Evolutionary conservation across 306 rosid genomes (phyloP).

Genomic region (Mimosa pudica): DNA sequence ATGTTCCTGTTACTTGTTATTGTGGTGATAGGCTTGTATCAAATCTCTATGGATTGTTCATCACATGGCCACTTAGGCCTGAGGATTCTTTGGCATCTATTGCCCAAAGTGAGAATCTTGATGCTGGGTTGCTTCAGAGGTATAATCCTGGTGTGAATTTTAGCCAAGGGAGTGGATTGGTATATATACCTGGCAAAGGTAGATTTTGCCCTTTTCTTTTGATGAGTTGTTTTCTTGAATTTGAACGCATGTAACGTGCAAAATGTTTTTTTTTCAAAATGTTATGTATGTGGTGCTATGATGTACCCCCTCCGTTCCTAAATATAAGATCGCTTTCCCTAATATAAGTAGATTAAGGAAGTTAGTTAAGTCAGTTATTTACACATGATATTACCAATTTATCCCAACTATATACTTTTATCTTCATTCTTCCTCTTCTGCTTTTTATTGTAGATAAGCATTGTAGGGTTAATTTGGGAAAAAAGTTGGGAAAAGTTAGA

Average conservation of each 20-base stretch:
- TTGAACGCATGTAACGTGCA: neutral
- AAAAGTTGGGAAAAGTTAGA: no score
- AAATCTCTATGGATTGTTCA: constrained; percentile 5
- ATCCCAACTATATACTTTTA: no score
- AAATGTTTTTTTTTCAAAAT: neutral
- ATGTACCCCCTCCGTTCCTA: no score
- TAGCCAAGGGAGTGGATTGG: constrained; percentile 42
- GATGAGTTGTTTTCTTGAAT: no score
- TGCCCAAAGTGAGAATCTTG: constrained; percentile 11
- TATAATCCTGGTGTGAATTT: constrained; percentile 53
- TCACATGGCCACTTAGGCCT: constrained; percentile 15
- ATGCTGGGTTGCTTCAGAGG: constrained; percentile 33
- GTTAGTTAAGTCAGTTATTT: no score
- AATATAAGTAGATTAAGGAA: no score
- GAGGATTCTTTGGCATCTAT: neutral
- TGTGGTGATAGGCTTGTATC: constrained; percentile 8
- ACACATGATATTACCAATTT: no score
- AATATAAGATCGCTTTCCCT: no score
- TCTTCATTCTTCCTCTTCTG: no score
- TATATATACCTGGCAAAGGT: constrained; percentile 41
- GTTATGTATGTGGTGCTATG: neutral
- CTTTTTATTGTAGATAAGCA: no score
- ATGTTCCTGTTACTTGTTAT: neutral
- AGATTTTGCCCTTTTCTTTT: neutral
- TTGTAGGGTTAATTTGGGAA: no score